Evolutionary conservation across 345 rosid species (phyloP), one percentile per base, ranked within the genome.

Genomic region (Brassica juncea): DNA sequence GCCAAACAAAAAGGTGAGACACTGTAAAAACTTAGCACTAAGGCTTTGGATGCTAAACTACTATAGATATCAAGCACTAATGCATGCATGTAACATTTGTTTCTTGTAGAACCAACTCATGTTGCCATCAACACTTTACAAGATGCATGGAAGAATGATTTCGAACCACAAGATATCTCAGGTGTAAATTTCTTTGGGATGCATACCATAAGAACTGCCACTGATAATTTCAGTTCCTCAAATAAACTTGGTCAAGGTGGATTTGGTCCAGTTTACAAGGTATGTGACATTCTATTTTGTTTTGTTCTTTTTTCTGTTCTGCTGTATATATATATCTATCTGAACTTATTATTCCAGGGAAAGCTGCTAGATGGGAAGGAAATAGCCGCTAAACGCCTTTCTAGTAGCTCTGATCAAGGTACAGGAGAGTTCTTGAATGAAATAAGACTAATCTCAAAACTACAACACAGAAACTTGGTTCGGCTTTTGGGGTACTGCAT

Each of bases 391-490:
- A 87, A 84, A 75, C 85, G 91, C 71, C 73, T 88, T 9, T 78
- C 92, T 6, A 83, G 82, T 54, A 47, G 84, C 80, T 87, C 87
- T 0, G 87, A 86, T 35, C 90, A 88, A 59, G 90, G 92, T 49
- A 61, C 42, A 49, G 66, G 70, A 10, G 90, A 88, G 82, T 87
- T 88, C 74, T 83, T 72, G 82, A 88, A 82, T 74, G 87, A 84
- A 63, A 77, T 80, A 70, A 72, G 34, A 35, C 68, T 84, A 37
- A 82, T 84, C 32, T 79, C 88, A 75, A 89, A 84, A 62, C 91
- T 92, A 65, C 96, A 92, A 67, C 96, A 92, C 66, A 78, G 88
- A 32, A 91, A 92, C 69, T 89, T 91, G 72, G 90, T 88, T 3
- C 86, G 82, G 69, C 84, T 90, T 37, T 44, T 92, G 3, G 94